Base-by-base conservation (phyloP, 257 asterid species). In the Verbascum thapsus region DNA sequence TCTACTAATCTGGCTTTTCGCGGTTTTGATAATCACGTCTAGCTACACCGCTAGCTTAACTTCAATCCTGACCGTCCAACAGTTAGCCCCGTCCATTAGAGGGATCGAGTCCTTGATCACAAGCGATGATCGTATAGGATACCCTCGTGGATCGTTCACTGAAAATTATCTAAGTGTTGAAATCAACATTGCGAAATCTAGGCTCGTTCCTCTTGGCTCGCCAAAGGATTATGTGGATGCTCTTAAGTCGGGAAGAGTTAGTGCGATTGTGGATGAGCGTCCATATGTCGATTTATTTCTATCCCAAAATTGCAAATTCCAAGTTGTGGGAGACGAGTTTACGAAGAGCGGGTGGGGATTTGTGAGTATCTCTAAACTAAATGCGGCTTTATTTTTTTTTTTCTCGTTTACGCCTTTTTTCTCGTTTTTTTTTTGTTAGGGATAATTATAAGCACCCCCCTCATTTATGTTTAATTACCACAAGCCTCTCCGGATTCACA, bases 31-130 rank as follows among this genome's bases (percentile, higher is more conserved):
- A 53, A 76, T 86, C 30, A 83, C 69, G 63, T 81, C 88, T 3
- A 86, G 86, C 63, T 86, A 86, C 58, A 86, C 88, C 10, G 88
- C 95, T 5, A 83, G 83, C 71, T 77, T 83, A 52, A 83, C 95
- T 23, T 86, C 95, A n/a, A 86, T 81, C 70, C 88, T 86, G 2
- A 86, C 95, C 0, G 90, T 77, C 50, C 86, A 86, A 64, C 81
- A 72, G 58, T 83, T 86, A 32, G 67, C 78, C 20, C 78, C 90
- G 0, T 69, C 95, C 1, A 78, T 86, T 20, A 75, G 72, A 70
- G 95, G 95, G 50, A 77, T 86, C 6, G 80, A 75, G 32, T 78
- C 81, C 53, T 70, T 86, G 50, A 11, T 74, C 53, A 53, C 53
- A 39, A 63, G 71, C 50, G 55, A 57, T 5, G 80, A 79, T 13